Base-by-base conservation (phyloP, 495 filamentous ascomycete genomes). In the Glonium stellatum region DNA sequence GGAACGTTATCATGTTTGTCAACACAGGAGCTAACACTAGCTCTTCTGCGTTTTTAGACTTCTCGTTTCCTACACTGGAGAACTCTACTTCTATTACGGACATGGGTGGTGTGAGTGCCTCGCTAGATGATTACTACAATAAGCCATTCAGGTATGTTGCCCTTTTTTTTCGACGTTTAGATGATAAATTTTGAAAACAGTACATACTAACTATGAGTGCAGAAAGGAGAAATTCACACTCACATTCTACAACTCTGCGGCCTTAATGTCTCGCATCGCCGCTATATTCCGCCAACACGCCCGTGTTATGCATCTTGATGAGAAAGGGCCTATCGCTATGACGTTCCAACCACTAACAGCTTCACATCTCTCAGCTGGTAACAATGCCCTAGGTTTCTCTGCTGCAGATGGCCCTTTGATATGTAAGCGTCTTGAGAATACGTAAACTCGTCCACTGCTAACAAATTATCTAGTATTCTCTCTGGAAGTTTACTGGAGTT, bases 171-270 rank as follows among this genome's bases (percentile, higher is more conserved):
- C n/a, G n/a, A n/a, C n/a, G n/a, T n/a, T n/a, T n/a, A n/a, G n/a
- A n/a, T n/a, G n/a, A n/a, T n/a, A n/a, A n/a, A n/a, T n/a, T n/a
- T n/a, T n/a, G n/a, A n/a, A n/a, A n/a, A n/a, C 36, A 39, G 8
- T 39, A 15, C 36, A 39, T 39, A n/a, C n/a, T 39, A 39, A 39
- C 15, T 8, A 8, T 39, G 8, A 39, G 12, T 23, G n/a, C 23
- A 50, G 47, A 23, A 50, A 18, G 11, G 47, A 50, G n/a, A 50
- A 21, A 23, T 50, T 50, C 22, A 50, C 47, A 18, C 47, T 50
- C 47, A 50, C 47, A 18, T 50, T 50, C 22, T 23, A 21, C n/a
- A 50, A 50, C 47, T 3, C 3, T 23, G n/a, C n/a, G 22, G n/a
- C 21, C 21, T 23, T 50, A 11, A 5, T 1, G 47, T 23, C 21